phyloP scores from a whole-genome alignment of 208 protist genomes.

The Endotrypanum monterogeii region DNA sequence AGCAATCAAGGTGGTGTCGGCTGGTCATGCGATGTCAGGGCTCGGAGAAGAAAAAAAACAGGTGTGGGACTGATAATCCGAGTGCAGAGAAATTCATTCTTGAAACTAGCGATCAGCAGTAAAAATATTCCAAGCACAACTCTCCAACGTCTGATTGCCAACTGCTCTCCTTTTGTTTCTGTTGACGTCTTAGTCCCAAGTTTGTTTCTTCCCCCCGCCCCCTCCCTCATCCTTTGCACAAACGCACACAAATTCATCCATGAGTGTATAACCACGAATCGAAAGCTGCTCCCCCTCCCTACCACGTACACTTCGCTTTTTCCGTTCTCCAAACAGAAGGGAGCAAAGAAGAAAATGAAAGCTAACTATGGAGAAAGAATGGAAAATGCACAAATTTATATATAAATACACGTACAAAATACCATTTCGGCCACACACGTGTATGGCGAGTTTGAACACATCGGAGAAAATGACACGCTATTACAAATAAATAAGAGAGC shows the following conservation, averaged over 20 bases:
- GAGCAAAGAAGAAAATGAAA: neutral
- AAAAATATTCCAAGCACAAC: neutral
- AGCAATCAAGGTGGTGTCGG: neutral
- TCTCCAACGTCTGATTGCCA: neutral
- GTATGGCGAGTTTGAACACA: neutral
- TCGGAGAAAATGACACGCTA: neutral
- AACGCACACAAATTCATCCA: neutral
- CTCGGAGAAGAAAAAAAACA: neutral
- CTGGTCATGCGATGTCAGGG: neutral
- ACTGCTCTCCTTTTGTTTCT: neutral
- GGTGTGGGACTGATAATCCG: neutral
- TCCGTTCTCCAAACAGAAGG: neutral
- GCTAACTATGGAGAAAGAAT: neutral
- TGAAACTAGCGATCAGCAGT: neutral
- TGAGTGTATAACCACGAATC: neutral
- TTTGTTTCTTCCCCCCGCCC: neutral
- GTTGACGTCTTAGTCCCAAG: neutral
- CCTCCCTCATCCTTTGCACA: neutral
- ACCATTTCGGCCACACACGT: too few relatives aligned
- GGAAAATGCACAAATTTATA: neutral
- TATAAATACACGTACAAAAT: too few relatives aligned
- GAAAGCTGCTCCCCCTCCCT: neutral
- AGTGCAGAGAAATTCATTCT: neutral
- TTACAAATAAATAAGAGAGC: too few relatives aligned
- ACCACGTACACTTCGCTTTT: neutral